These are phyloP conservation scores for Triglochin maritima DNA, from an alignment of 106 monocot genomes.

Conservation along the genomic window DNA sequence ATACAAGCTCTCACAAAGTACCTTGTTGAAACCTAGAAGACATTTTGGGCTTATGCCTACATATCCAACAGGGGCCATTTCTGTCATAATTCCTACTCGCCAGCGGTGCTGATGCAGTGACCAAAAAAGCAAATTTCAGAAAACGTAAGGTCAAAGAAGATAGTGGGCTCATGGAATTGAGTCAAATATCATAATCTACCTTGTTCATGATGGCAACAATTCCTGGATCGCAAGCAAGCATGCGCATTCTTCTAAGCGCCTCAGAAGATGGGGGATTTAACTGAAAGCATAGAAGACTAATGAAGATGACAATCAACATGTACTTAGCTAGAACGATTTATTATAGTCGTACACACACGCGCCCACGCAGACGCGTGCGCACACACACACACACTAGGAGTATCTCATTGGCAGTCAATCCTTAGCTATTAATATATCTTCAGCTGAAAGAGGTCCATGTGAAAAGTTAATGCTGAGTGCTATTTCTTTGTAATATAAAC, in stretches of 20 bases:
- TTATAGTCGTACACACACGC: too few species aligned
- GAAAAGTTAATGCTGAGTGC: too few species aligned
- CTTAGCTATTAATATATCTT: too few species aligned
- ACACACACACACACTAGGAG: too few species aligned
- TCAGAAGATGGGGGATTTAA: constrained; percentile 80
- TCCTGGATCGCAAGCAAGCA: constrained; percentile 94
- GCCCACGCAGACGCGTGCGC: too few species aligned
- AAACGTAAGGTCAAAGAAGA: neutral
- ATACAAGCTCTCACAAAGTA: constrained; percentile 4
- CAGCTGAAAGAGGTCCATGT: too few species aligned
- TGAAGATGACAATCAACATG: neutral
- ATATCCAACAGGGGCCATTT: constrained; percentile 96
- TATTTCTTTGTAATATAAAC: neutral
- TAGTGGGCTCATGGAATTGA: neutral
- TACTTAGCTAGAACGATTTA: too few species aligned
- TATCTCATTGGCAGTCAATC: too few species aligned
- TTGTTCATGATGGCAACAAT: constrained; percentile 99
- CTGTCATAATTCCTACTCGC: constrained; percentile 92
- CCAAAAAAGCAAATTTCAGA: neutral
- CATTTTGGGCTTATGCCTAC: constrained; percentile 92
- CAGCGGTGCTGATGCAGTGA: constrained; percentile 50
- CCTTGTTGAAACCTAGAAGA: constrained; percentile 90
- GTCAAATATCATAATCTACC: constrained; percentile 20
- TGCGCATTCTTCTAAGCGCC: constrained; percentile 94
- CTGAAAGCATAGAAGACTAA: constrained; percentile 21